A percentile compares a stretch with the other conserved stretches of the same genome.
These are phyloP conservation scores for Arabidopsis arenosa DNA, from an alignment of 345 rosid genomes.

Conservation along the genomic window DNA sequence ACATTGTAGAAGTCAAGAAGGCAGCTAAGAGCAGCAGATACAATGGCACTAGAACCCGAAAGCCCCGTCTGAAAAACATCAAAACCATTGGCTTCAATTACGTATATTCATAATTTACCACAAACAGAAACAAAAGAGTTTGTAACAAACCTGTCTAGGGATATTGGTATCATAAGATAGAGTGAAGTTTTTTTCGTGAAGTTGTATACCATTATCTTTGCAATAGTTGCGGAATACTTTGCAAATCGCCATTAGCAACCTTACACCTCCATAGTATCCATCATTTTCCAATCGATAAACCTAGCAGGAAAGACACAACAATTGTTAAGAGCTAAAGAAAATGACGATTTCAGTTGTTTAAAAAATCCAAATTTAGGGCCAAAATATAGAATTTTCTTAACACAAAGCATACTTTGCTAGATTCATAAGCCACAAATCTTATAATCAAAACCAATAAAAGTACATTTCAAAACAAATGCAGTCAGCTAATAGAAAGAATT, in stretches of 20 bases:
- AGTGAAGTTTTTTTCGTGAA: conserved; percentile 62
- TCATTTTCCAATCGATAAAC: conserved; percentile 66
- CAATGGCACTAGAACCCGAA: conserved; percentile 93
- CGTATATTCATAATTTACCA: background rate
- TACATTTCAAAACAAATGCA: too few species aligned
- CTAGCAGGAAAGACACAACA: background rate
- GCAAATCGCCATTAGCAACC: conserved; percentile 88
- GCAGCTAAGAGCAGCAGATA: conserved; percentile 85
- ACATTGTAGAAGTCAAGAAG: conserved; percentile 84
- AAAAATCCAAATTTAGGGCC: background rate
- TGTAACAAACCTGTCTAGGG: conserved; percentile 77
- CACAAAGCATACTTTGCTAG: background rate
- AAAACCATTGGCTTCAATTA: background rate
- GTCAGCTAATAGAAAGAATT: too few species aligned
- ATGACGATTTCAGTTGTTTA: background rate
- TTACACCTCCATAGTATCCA: conserved; percentile 90
- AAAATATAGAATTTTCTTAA: background rate
- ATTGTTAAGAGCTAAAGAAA: too few species aligned
- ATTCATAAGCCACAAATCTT: too few species aligned
- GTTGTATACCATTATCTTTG: conserved; percentile 59
- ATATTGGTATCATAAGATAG: conserved; percentile 87
- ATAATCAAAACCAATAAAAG: too few species aligned
- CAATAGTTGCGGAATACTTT: conserved; percentile 66
- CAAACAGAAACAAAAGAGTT: background rate
- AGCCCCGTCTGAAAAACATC: conserved; percentile 76